phyloP scores from a whole-genome alignment of 2,329 filamentous ascomycete genomes.

The Penicillium sp. region DNA sequence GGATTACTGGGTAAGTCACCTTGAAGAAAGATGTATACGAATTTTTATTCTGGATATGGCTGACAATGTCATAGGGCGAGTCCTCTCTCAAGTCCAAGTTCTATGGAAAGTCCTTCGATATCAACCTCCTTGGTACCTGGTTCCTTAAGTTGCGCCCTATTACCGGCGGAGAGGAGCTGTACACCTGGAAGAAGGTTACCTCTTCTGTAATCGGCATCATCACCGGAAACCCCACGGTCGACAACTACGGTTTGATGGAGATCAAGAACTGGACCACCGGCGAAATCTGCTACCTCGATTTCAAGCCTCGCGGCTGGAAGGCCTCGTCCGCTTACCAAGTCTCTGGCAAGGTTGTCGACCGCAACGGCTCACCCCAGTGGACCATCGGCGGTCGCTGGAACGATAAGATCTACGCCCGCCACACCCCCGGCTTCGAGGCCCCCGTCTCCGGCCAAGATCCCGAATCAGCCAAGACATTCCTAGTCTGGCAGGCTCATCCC shows the following conservation, averaged over 20 bases:
- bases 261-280: constrained; percentile 97
- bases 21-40: not conserved
- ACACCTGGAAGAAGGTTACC: constrained; percentile 99
- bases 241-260: constrained; percentile 97
- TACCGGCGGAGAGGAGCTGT: constrained; percentile 77
- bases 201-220: constrained; percentile 98
- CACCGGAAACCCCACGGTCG: constrained; percentile 92
- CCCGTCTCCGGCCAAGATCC: constrained; percentile 56
- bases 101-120: constrained; percentile 95
- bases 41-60: not conserved
- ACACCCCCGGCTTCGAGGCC: constrained; percentile 87
- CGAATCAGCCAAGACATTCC: constrained; percentile 70
- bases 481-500: constrained; percentile 88
- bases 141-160: constrained; percentile 82
- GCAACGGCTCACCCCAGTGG: constrained; percentile 77
- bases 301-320: constrained; percentile 96
- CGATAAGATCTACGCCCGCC: constrained; percentile 90
- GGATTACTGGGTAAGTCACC: constrained; percentile 73
- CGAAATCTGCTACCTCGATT: constrained; percentile 84
- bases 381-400: constrained; percentile 96
- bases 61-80: constrained; percentile 64
- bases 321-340: constrained; percentile 89
- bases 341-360: constrained; percentile 79
- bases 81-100: constrained; percentile 96
- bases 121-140: constrained; percentile 96